Percentiles rank a stretch among this genome's conserved stretches.
Evolutionary conservation across 139 green algal genomes (phyloP).

Genomic region (Pleodorina starrii): DNA sequence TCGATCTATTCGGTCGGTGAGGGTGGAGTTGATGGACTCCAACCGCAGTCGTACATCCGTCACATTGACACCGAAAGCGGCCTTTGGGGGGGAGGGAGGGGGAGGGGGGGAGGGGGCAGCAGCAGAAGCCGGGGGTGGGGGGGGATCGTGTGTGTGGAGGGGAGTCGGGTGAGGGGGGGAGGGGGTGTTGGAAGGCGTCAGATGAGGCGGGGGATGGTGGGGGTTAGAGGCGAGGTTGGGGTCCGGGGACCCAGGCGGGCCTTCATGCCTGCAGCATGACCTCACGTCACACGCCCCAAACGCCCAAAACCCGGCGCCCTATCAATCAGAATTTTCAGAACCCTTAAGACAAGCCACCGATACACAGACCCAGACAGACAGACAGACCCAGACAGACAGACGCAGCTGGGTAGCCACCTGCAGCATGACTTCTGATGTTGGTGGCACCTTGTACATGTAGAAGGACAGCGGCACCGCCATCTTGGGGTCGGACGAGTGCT

Average conservation of each 20-base stretch:
- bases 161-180: not conserved
- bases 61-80: not conserved
- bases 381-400: not conserved
- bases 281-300: too few species aligned
- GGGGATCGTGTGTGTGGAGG: too few species aligned
- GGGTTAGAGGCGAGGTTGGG: not conserved
- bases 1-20: not conserved
- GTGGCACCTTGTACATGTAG: slow-evolving; percentile 1
- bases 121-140: not conserved
- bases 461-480: not conserved
- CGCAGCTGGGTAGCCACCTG: not conserved
- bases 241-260: too few species aligned
- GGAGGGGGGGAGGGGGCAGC: too few species aligned
- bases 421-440: not conserved
- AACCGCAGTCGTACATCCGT: not conserved
- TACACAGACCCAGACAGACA: not conserved
- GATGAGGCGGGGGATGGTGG: not conserved
- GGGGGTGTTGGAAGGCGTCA: not conserved
- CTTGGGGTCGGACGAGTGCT: not conserved
- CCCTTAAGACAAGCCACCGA: not conserved
- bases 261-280: too few species aligned
- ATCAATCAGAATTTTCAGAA: not conserved
- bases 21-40: not conserved
- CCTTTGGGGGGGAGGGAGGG: not conserved
- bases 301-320: too few species aligned